phyloP scores from a whole-genome alignment of 108 stramenopile species.

The Chaetoceros tenuissimus region DNA sequence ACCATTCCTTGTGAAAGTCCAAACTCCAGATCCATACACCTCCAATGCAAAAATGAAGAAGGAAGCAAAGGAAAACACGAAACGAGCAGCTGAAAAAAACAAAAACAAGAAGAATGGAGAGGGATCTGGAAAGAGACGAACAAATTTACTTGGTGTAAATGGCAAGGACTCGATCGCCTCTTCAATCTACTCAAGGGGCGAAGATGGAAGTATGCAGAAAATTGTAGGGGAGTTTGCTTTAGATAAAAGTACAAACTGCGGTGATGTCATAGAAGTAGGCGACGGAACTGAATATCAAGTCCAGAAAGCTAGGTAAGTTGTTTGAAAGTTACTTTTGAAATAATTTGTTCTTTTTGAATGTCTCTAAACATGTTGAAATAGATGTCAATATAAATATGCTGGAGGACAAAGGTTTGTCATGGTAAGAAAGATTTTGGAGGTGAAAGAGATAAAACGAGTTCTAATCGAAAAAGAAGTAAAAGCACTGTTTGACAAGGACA shows the following conservation, averaged over 20 bases:
- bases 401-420: slow-evolving; percentile 69
- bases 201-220: slow-evolving; percentile 24
- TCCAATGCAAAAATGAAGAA: slow-evolving; percentile 24
- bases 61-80: slow-evolving; percentile 34
- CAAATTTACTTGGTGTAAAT: slow-evolving; percentile 22
- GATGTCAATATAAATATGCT: slow-evolving; percentile 70
- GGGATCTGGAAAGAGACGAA: slow-evolving; percentile 8
- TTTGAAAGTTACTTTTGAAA: too few species aligned
- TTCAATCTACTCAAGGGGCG: slow-evolving; percentile 17
- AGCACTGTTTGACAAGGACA: not conserved
- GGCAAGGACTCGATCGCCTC: slow-evolving; percentile 25
- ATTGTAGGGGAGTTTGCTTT: slow-evolving; percentile 60
- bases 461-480: slow-evolving; percentile 29
- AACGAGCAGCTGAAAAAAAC: slow-evolving; percentile 13
- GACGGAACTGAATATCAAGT: slow-evolving; percentile 50
- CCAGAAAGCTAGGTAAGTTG: slow-evolving; percentile 30
- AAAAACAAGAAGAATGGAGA: slow-evolving; percentile 12
- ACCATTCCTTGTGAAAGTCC: slow-evolving; percentile 51
- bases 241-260: slow-evolving; percentile 68
- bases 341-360: too few species aligned
- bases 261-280: slow-evolving; percentile 55
- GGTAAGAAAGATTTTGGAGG: slow-evolving; percentile 73
- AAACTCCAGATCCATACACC: slow-evolving; percentile 78
- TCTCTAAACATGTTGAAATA: too few species aligned
- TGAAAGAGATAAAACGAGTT: slow-evolving; percentile 57